These are phyloP conservation scores for Steccherinum ochraceum DNA, from an alignment of 768 basidiomycete species.

Conservation along the genomic window DNA sequence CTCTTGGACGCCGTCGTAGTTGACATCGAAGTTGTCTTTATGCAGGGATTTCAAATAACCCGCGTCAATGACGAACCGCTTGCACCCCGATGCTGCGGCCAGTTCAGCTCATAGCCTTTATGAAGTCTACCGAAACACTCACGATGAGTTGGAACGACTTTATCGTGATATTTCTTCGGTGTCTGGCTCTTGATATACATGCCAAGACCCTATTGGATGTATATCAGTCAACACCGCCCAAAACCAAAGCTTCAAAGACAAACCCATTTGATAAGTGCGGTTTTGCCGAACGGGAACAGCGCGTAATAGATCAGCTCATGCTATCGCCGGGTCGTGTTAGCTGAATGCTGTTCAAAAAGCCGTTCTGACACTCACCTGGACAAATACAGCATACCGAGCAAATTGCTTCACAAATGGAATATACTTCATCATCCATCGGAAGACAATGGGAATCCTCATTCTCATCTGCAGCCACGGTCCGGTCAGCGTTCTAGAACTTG, in stretches of 20 bases:
- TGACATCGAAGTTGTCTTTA: slow-evolving; percentile 23
- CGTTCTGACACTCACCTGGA: slow-evolving; percentile 6
- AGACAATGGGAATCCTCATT: too few relatives aligned
- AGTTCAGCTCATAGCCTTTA: background rate
- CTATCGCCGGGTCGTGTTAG: slow-evolving; percentile 4
- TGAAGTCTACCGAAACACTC: slow-evolving; percentile 1
- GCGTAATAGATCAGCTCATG: slow-evolving; percentile 5
- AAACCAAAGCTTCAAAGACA: too few relatives aligned
- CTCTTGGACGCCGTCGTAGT: slow-evolving; percentile 15
- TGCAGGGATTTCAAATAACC: slow-evolving; percentile 25
- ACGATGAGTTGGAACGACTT: slow-evolving; percentile 25
- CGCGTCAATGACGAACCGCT: slow-evolving; percentile 25
- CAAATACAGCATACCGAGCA: slow-evolving; percentile 5
- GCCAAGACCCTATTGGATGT: slow-evolving; percentile 1
- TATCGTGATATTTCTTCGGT: slow-evolving; percentile 23
- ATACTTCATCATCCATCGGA: slow-evolving; percentile 15
- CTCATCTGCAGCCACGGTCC: too few relatives aligned
- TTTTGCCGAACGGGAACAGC: background rate
- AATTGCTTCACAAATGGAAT: slow-evolving; percentile 5
- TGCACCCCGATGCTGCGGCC: slow-evolving; percentile 19
- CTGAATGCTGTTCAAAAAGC: background rate
- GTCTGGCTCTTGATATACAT: slow-evolving; percentile 16
- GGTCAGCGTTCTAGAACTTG: too few relatives aligned
- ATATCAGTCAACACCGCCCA: too few relatives aligned
- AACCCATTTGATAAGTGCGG: background rate